Evolutionary conservation across 2,329 filamentous ascomycete genomes (phyloP), one percentile per base, ranked within the genome.

Genomic region (Pseudocercospora cruenta): DNA sequence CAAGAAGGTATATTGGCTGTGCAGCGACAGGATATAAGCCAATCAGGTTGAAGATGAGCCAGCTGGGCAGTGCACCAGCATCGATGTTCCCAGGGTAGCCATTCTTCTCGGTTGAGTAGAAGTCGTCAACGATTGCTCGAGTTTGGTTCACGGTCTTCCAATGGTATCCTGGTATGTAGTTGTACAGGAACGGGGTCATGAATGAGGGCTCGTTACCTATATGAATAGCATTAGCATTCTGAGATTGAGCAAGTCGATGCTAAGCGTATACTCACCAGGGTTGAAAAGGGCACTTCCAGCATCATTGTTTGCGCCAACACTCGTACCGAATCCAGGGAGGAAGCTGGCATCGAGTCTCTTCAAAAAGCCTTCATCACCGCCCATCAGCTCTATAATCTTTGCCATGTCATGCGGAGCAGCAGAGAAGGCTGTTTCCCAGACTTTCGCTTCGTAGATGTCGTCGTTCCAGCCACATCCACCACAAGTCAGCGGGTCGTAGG

Each of bases 41-140:
- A 0, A 85, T 68, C 73, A 85, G 81, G 64, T 84, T 80, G 80
- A 82, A 85, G 0, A 85, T 69, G 2, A 85, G 74, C 83, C 83
- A 85, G 53, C 80, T 82, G 51, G 84, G 82, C 68, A 85, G 73
- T 1, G 82, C 82, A 0, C 83, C 81, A 1, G 79, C 80, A 68
- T 83, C 82, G 8, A 77, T 81, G 60, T 83, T 83, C 0, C 82
- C 82, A 0, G 82, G 82, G 1, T 82, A 79, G 0, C 82, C 82
- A 33, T 78, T 77, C 0, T 73, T 74, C 0, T 69, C 71, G 58
- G 79, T 78, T 65, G 75, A 77, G 70, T 81, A 83, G 67, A 80
- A 82, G 47, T 78, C 73, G 22, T 80, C 79, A 0, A 80, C 78
- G 4, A 82, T 75, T 1, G 75, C 71, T 5, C 78, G 71, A 0